Conservation (phyloP, 352 stramenopile genomes). For the Pythium angustatum region DNA sequence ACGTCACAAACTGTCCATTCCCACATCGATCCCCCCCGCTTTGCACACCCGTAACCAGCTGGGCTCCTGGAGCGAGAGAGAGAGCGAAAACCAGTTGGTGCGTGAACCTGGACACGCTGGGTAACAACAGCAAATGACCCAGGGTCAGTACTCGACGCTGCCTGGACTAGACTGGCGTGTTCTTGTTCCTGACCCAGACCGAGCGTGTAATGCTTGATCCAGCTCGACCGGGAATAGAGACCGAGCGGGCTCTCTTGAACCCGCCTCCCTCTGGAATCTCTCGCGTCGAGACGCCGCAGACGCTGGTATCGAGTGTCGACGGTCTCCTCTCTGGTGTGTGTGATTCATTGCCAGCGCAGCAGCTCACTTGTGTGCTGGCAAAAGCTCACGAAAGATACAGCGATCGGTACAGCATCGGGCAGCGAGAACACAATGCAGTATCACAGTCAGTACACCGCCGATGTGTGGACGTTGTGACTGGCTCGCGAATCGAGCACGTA, state of each 20-base stretch:
- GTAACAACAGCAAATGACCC: too few species aligned
- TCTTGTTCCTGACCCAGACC: conserved; percentile 6
- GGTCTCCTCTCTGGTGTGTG: too few species aligned
- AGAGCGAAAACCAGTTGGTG: neutral
- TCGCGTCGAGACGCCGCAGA: too few species aligned
- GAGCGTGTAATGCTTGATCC: conserved; percentile 1
- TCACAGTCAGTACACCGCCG: neutral
- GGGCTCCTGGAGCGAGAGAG: neutral
- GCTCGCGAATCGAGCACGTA: neutral
- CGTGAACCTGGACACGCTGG: neutral
- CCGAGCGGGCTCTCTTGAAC: neutral
- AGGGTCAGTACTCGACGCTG: too few species aligned
- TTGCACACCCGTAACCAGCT: too few species aligned
- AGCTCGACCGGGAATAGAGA: conserved; percentile 1
- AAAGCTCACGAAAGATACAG: neutral
- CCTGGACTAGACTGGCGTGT: too few species aligned
- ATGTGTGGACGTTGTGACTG: conserved; percentile 3
- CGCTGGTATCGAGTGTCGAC: too few species aligned
- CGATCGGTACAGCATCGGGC: neutral
- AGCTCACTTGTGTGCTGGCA: too few species aligned
- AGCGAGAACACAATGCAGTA: neutral
- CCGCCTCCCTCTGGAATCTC: conserved; percentile 4
- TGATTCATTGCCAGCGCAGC: too few species aligned
- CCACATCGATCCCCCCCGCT: conserved; percentile 1
- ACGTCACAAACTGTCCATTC: conserved; percentile 26